Evolutionary conservation across 495 filamentous ascomycete genomes (phyloP).

Genomic region (Penicillium crystallinum): DNA sequence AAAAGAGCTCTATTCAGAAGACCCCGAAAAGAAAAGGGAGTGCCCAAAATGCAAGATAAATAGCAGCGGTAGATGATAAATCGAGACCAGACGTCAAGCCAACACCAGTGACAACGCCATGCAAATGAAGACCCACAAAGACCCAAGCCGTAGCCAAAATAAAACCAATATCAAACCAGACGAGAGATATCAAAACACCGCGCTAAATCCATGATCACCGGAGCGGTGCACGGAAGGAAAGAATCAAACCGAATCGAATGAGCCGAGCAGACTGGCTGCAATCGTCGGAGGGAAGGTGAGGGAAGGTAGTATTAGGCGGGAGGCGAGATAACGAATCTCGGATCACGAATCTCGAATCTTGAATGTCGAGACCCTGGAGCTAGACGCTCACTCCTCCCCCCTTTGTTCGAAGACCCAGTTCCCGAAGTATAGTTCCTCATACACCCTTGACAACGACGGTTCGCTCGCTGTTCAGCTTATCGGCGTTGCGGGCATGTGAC

Average conservation of each 20-base stretch:
- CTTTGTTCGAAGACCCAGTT: not conserved
- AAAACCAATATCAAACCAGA: constrained; percentile 8
- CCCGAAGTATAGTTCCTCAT: constrained; percentile 24
- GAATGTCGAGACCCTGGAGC: too few species aligned
- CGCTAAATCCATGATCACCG: constrained; percentile 22
- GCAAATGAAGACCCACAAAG: constrained; percentile 13
- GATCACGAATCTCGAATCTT: too few species aligned
- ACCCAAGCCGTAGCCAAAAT: constrained; percentile 7
- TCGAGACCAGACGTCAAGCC: not conserved
- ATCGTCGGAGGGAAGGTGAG: not conserved
- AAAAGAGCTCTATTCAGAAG: constrained; percentile 16
- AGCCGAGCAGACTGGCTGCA: constrained; percentile 5
- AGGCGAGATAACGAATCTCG: too few species aligned
- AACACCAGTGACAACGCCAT: constrained; percentile 19
- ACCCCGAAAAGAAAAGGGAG: constrained; percentile 1
- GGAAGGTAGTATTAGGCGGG: not conserved
- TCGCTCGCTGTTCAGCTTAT: constrained; percentile 84
- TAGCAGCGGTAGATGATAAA: not conserved
- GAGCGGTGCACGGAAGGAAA: not conserved
- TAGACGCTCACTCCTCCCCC: too few species aligned
- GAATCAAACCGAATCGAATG: not conserved
- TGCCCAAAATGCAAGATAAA: constrained; percentile 1
- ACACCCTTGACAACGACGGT: constrained; percentile 67
- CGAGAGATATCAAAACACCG: constrained; percentile 23
- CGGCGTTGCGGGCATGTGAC: constrained; percentile 83